Percentiles rank a stretch among this genome's conserved stretches.
Conservation (phyloP, 441 rosid genomes). For the Jatropha multifida region DNA sequence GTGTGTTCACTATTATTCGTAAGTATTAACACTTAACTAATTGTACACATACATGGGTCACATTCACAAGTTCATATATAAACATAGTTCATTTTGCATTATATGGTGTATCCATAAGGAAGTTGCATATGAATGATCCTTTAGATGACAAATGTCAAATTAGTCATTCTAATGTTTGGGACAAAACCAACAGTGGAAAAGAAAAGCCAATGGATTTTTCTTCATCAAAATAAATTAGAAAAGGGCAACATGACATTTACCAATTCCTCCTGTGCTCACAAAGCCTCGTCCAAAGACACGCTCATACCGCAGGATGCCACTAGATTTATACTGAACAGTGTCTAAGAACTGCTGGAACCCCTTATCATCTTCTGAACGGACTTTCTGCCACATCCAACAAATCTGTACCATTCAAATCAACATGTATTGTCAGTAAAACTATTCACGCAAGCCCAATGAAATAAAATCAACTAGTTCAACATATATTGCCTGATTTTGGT, state of each 20-base stretch:
- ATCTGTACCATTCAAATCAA: slow-evolving; percentile 50
- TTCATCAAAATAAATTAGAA: neutral
- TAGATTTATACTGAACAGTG: slow-evolving; percentile 82
- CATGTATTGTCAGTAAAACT: slow-evolving; percentile 13
- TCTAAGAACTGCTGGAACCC: slow-evolving; percentile 97
- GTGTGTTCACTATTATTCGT: no score
- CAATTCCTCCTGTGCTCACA: slow-evolving; percentile 97
- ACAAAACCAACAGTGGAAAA: no score
- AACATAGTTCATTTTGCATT: no score
- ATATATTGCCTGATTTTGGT: slow-evolving; percentile 81
- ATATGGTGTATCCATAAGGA: no score
- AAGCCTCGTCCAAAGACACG: slow-evolving; percentile 89
- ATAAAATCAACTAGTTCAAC: slow-evolving; percentile 5
- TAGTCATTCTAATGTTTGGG: no score
- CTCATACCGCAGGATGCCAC: slow-evolving; percentile 88
- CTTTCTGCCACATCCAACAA: slow-evolving; percentile 96
- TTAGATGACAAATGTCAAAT: no score
- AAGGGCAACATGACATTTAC: slow-evolving; percentile 35
- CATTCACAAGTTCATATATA: no score
- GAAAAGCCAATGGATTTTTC: neutral
- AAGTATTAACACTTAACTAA: no score
- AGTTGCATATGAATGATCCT: no score
- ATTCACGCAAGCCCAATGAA: slow-evolving; percentile 16
- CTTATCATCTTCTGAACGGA: slow-evolving; percentile 68
- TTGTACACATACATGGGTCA: no score